Evolutionary conservation across 768 basidiomycete genomes (phyloP).

Genomic region (Naganishia friedmannii): DNA sequence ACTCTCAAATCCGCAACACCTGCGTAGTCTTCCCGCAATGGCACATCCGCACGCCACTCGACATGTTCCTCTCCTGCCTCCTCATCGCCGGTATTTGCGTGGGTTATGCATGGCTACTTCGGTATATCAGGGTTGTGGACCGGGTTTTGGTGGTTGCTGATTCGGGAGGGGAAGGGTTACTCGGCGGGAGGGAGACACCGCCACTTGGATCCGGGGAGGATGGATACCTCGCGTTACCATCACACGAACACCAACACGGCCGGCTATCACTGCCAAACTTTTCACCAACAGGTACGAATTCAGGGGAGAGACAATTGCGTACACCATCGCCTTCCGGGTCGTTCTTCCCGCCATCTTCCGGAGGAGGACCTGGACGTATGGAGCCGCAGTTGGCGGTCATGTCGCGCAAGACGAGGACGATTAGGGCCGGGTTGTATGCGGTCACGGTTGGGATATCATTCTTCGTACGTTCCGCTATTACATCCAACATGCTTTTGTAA

Average conservation of each 20-base stretch:
- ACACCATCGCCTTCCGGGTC: background rate
- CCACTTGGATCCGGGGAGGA: background rate
- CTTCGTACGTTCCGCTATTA: slow-evolving; percentile 49
- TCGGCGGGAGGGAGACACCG: background rate
- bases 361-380: no score
- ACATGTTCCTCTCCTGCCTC: slow-evolving; percentile 50
- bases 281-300: background rate
- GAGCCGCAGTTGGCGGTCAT: background rate
- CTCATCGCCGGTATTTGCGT: slow-evolving; percentile 1
- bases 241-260: background rate
- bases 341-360: background rate
- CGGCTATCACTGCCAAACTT: background rate
- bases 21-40: slow-evolving; percentile 50
- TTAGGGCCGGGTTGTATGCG: slow-evolving; percentile 62
- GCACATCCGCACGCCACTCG: slow-evolving; percentile 43
- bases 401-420: background rate
- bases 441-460: slow-evolving; percentile 60
- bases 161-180: background rate
- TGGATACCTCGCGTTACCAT: background rate
- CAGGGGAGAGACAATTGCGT: background rate
- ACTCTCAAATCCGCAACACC: slow-evolving; percentile 29
- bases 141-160: background rate
- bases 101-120: background rate
- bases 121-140: background rate
- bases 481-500: no score